Evolutionary conservation across 208 protist species (phyloP).

Genomic region (Naegleria gruberi): DNA sequence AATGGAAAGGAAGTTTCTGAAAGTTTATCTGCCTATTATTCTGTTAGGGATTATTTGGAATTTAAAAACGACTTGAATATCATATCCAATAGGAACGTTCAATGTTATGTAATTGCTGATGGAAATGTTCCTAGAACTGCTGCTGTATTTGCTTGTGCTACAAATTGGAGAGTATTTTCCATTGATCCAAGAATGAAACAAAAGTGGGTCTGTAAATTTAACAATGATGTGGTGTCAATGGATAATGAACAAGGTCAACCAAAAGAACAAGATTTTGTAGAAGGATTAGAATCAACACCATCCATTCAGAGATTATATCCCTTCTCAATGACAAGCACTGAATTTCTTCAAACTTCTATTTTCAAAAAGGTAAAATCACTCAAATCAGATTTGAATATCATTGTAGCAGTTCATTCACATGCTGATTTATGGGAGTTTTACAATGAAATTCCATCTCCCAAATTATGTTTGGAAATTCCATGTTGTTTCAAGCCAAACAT

Average conservation of each 20-base stretch:
- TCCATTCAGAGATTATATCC: neutral
- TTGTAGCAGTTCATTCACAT: neutral
- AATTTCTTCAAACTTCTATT: neutral
- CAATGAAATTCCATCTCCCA: neutral
- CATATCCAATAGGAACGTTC: neutral
- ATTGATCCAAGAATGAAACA: slow-evolving; percentile 7
- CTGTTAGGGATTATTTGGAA: neutral
- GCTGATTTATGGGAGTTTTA: neutral
- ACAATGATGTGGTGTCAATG: neutral
- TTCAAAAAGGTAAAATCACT: neutral
- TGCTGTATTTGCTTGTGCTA: neutral
- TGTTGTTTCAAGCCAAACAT: neutral
- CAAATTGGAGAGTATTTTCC: neutral
- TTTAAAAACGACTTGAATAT: neutral
- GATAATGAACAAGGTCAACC: neutral
- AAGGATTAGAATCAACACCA: no score
- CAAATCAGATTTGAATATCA: neutral
- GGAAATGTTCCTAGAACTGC: neutral
- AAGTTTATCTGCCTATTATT: neutral
- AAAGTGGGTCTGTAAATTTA: neutral
- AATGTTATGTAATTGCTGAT: neutral
- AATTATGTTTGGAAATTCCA: neutral
- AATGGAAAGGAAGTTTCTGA: neutral
- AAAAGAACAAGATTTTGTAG: neutral
- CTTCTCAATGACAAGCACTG: neutral